These are phyloP conservation scores for Pleurostoma richardsiae DNA, from an alignment of 2,329 filamentous ascomycete genomes.

Conservation along the genomic window DNA sequence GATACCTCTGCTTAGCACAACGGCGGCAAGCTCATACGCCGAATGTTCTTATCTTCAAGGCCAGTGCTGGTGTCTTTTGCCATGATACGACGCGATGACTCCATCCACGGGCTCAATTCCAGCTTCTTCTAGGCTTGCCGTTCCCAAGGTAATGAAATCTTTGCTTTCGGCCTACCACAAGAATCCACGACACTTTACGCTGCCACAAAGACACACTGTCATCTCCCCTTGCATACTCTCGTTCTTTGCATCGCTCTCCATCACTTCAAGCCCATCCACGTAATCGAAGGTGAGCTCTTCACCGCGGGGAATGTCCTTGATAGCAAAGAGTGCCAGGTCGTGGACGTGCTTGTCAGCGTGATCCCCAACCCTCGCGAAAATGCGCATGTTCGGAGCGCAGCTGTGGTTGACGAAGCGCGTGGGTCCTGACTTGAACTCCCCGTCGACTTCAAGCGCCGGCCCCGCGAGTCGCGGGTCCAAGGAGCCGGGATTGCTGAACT, in stretches of 20 bases:
- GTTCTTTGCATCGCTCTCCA: constrained; percentile 43
- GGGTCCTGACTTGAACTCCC: constrained; percentile 72
- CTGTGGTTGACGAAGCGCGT: constrained; percentile 82
- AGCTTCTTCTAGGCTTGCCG: background rate
- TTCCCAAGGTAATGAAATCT: background rate
- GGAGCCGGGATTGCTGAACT: constrained; percentile 59
- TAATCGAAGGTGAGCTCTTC: constrained; percentile 81
- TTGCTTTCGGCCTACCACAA: constrained; percentile 48
- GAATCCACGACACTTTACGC: constrained; percentile 61
- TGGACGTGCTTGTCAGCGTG: constrained; percentile 70
- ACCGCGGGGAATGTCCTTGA: constrained; percentile 56
- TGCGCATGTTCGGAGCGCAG: constrained; percentile 72
- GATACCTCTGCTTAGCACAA: too few species aligned
- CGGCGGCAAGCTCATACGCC: too few species aligned
- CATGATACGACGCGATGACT: too few species aligned
- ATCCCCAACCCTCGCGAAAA: constrained; percentile 75
- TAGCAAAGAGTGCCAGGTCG: constrained; percentile 72
- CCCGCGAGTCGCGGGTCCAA: constrained; percentile 51
- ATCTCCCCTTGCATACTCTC: constrained; percentile 45
- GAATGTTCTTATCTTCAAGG: too few species aligned
- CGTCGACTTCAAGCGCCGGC: constrained; percentile 57
- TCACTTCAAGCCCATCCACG: constrained; percentile 55
- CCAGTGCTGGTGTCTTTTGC: too few species aligned
- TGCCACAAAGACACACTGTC: constrained; percentile 58
- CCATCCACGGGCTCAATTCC: constrained; percentile 18